phyloP scores from a whole-genome alignment of 164 flowering plant species.

The Dillenia suffruticosa region DNA sequence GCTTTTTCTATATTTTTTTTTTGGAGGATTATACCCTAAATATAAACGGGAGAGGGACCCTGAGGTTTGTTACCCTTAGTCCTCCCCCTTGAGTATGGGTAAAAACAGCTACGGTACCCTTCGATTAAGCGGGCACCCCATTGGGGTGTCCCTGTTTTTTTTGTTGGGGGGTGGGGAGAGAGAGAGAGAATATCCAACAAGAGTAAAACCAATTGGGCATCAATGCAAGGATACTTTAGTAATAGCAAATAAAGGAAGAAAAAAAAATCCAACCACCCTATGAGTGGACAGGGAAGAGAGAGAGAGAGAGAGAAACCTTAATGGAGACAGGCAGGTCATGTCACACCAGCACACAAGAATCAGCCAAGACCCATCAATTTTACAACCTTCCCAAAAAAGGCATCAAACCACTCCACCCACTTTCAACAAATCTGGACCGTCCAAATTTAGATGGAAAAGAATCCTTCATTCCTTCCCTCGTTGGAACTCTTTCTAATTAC shows the following conservation, averaged over 20 bases:
- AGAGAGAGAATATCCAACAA: no score
- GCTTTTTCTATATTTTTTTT: no score
- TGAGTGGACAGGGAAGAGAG: slow-evolving; percentile 6
- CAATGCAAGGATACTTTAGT: background rate
- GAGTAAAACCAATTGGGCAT: no score
- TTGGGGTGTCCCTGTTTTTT: no score
- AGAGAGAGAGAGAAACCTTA: slow-evolving; percentile 23
- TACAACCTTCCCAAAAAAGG: background rate
- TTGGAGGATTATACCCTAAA: no score
- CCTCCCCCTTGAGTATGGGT: no score
- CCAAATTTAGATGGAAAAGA: background rate
- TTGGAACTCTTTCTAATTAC: slow-evolving; percentile 16
- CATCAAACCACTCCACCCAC: background rate
- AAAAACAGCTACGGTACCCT: no score
- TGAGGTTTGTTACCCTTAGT: no score
- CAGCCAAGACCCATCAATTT: slow-evolving; percentile 3
- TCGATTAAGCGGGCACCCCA: no score
- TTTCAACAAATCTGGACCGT: slow-evolving; percentile 12
- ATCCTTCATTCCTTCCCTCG: background rate
- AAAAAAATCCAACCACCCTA: slow-evolving; percentile 1
- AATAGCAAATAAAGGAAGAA: background rate
- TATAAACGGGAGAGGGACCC: no score
- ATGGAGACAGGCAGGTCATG: slow-evolving; percentile 16
- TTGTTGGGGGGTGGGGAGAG: no score
- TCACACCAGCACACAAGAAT: background rate